phyloP scores from a whole-genome alignment of 495 filamentous ascomycete genomes.

The Talaromyces thailandensis region DNA sequence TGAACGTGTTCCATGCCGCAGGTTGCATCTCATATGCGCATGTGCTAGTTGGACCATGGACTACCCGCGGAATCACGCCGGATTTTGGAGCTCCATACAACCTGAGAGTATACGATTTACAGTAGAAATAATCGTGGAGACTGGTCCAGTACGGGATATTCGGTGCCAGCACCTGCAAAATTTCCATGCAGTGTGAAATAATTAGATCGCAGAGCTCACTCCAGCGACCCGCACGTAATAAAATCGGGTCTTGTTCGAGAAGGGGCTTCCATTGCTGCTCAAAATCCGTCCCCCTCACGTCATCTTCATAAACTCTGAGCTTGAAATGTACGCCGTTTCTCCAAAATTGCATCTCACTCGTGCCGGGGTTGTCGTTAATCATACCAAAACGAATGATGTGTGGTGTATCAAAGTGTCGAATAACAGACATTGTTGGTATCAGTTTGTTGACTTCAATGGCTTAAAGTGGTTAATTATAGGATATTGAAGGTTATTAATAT shows the following conservation, averaged over 20 bases:
- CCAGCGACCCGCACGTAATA: background rate
- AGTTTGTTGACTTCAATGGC: background rate
- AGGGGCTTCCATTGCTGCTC: constrained; percentile 1
- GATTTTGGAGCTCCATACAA: background rate
- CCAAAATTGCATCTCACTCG: background rate
- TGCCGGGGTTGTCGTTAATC: background rate
- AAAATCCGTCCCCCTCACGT: constrained; percentile 1
- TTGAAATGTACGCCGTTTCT: constrained; percentile 2
- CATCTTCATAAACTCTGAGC: background rate
- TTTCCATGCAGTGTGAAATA: background rate
- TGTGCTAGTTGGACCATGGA: background rate
- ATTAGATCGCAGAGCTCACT: background rate
- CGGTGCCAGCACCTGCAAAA: background rate
- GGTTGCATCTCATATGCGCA: background rate
- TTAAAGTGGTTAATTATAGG: background rate
- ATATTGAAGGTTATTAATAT: background rate
- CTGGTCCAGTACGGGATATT: background rate
- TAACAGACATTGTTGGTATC: background rate
- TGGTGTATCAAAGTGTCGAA: constrained; percentile 3
- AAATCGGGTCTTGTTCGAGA: background rate
- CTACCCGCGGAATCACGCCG: background rate
- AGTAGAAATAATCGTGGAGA: background rate
- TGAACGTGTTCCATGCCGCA: background rate
- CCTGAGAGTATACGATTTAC: background rate
- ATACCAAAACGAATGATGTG: constrained; percentile 3